phyloP scores from a whole-genome alignment of 2,329 filamentous ascomycete genomes.

The Shiraia bambusicola region DNA sequence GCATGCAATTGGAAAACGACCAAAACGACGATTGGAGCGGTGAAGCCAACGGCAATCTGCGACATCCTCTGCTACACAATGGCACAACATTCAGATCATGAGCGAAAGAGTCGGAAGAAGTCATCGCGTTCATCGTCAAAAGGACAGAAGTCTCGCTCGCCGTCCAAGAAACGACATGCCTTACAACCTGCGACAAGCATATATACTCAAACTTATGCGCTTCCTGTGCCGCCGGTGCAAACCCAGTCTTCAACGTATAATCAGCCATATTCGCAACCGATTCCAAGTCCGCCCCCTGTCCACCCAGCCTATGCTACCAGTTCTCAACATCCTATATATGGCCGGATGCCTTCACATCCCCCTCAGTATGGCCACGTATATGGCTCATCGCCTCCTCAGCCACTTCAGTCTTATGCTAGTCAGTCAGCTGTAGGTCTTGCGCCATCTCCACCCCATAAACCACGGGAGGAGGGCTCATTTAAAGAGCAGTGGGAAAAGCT shows the following conservation, averaged over 20 bases:
- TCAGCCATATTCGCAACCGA: conserved; percentile 7
- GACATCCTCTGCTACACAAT: conserved; percentile 7
- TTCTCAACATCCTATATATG: conserved; percentile 23
- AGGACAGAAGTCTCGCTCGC: conserved; percentile 14
- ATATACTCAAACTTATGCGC: conserved; percentile 17
- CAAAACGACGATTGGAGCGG: conserved; percentile 18
- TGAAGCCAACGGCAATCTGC: conserved; percentile 4
- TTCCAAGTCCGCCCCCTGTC: conserved; percentile 8
- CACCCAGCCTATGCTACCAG: conserved; percentile 14
- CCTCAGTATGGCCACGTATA: conserved; percentile 16
- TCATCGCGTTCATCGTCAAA: conserved; percentile 18
- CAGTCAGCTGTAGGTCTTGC: conserved; percentile 26
- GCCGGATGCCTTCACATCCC: conserved; percentile 19
- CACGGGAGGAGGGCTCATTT: conserved; percentile 23
- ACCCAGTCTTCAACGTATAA: conserved; percentile 11
- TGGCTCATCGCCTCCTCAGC: conserved; percentile 16
- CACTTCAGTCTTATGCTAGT: conserved; percentile 17
- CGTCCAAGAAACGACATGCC: conserved; percentile 14
- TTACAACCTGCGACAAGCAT: conserved; percentile 15
- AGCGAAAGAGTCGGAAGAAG: conserved; percentile 27
- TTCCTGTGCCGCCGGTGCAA: conserved; percentile 15
- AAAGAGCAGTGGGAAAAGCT: conserved; percentile 33
- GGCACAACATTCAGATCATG: conserved; percentile 17
- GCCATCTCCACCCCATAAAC: conserved; percentile 17
- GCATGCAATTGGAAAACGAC: conserved; percentile 16